Base-by-base conservation (phyloP, 495 filamentous ascomycete species). In the Astrothelium subdiscretum region DNA sequence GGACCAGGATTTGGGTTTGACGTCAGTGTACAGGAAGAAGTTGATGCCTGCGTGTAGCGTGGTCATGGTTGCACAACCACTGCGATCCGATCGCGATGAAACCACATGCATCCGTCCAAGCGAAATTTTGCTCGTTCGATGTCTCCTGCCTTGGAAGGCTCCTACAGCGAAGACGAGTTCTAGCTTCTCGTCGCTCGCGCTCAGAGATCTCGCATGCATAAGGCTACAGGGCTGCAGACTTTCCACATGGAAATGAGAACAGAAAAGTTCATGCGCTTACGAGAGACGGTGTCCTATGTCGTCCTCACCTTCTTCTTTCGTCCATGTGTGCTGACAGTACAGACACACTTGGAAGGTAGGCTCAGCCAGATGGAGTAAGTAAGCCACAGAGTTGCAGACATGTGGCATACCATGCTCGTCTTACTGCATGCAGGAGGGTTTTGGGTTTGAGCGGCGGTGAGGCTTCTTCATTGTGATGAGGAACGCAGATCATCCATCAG, bases 321-420 rank as follows among this genome's bases (percentile, higher is more conserved):
- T 54, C 48, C 48, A 24, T 20, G 15, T 15, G 24, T 54, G 48
- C 48, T 54, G 48, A 54, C 48, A 5, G 8, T 26, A 1, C 20
- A 20, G 48, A 54, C 48, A 24, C 48, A 54, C 48, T 54, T 54
- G 48, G 48, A 12, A 54, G 29, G 48, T 54, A 54, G 48, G 48
- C 48, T 27, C 48, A 10, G n/a, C 48, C 24, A 8, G 48, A 54
- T 8, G 22, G 8, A 24, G 48, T 54, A 54, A 54, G 24, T 32
- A 54, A 54, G 48, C 48, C 48, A 20, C 20, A 54, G 48, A 29
- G 24, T 54, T 29, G 48, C 48, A 29, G 48, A 54, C 48, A 54
- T 54, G 24, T 54, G 48, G 48, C 48, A 54, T 26, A 8, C 48
- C 48, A 54, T 29, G 48, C 24, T 29, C 48, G 48, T 54, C 48